Conservation (phyloP, 148 eudicot species). For the Vaccinium myrtillus region DNA sequence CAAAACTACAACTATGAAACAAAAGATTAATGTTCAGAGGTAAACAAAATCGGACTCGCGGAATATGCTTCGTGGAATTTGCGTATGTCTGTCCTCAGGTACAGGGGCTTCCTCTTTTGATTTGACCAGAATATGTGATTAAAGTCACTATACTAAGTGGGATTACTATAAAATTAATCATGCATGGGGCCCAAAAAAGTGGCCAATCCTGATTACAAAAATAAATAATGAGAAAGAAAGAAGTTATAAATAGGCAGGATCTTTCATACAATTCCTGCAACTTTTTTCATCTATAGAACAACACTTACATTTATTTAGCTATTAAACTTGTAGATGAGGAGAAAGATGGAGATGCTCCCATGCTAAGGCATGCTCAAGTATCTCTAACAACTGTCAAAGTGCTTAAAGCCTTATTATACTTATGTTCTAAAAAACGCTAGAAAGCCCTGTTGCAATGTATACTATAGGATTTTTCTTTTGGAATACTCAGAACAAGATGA, state of each 20-base stretch:
- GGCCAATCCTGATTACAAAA: neutral
- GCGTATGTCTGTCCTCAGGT: neutral
- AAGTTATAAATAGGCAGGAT: neutral
- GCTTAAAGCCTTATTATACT: neutral
- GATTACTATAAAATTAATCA: neutral
- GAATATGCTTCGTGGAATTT: neutral
- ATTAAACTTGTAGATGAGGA: neutral
- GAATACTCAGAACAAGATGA: neutral
- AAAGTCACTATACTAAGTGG: neutral
- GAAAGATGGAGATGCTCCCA: neutral
- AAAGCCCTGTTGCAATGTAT: neutral
- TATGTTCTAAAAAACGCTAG: neutral
- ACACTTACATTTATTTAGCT: neutral
- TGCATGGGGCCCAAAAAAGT: neutral
- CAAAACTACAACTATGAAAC: neutral
- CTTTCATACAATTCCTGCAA: neutral
- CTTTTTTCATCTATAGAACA: neutral
- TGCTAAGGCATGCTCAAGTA: neutral
- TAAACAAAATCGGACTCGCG: neutral
- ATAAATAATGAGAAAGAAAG: neutral
- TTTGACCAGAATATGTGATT: neutral
- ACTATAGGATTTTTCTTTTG: too few relatives aligned
- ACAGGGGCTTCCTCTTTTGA: neutral
- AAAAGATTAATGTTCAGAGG: neutral
- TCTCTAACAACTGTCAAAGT: neutral